Conservation (phyloP, 306 rosid species). For the Quercus engelmannii region DNA sequence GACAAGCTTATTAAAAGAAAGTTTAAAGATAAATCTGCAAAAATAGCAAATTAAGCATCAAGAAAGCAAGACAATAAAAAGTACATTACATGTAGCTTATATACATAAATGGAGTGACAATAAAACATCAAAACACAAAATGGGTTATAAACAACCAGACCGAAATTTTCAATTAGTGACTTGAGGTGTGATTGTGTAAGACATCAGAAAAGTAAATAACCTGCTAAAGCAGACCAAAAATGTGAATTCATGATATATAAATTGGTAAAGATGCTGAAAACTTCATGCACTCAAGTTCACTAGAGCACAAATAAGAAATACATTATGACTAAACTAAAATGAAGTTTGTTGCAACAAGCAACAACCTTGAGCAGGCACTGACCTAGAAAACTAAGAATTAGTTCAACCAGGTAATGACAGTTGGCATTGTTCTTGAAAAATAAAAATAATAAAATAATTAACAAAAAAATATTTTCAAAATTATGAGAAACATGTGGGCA, state of each 20-base stretch:
- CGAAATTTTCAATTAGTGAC: neutral
- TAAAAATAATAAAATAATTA: too few relatives aligned
- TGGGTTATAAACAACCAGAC: slow-evolving; percentile 3
- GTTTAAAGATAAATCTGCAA: neutral
- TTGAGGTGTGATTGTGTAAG: neutral
- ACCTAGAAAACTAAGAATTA: slow-evolving; percentile 19
- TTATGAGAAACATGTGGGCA: neutral
- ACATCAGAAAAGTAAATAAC: neutral
- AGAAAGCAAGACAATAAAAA: neutral
- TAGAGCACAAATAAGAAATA: neutral
- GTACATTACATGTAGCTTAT: neutral
- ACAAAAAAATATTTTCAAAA: neutral
- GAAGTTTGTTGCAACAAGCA: neutral
- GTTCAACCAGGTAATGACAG: slow-evolving; percentile 5
- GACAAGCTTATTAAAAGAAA: neutral
- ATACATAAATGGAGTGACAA: neutral
- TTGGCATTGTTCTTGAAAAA: neutral
- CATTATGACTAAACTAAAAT: neutral
- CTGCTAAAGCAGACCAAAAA: neutral
- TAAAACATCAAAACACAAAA: slow-evolving; percentile 12
- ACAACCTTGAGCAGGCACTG: slow-evolving; percentile 4
- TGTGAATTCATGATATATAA: neutral
- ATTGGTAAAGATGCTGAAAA: neutral
- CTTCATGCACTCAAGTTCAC: slow-evolving; percentile 8
- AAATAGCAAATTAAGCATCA: neutral